Base-by-base conservation (phyloP, 2,329 filamentous ascomycete species). In the Scleromitrula shiraiana region DNA sequence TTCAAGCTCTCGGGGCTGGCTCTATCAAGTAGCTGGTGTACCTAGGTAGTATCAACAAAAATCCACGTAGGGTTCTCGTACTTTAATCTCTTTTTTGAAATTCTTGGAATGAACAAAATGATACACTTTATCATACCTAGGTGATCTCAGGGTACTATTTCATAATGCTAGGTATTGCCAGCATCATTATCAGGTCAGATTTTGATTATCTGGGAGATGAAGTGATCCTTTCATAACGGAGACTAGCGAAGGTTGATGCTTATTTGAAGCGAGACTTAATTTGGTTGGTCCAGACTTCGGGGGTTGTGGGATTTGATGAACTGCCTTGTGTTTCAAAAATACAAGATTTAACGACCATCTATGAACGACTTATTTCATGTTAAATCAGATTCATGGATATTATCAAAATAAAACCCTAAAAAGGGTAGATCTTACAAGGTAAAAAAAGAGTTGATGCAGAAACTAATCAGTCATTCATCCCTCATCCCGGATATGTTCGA, bases 161-260 rank as follows among this genome's bases (percentile, higher is more conserved):
- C n/a, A n/a, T n/a, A n/a, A n/a, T n/a, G 14, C 9, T 17, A 30
- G 10, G 30, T 20, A 15, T 10, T 20, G 26, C 24, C 27, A 38
- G 22, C 35, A 17, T 38, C 36, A 46, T 38, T 24, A 26, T 39
- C 33, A 39, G 26, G 30, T 35, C 22, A 32, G 35, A 42, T 42
- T n/a, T 48, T 46, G 36, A 35, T 43, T 41, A 33, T 39, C 20
- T 52, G 47, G 51, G 47, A 51, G 48, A 51, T 41, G 53, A 53
- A 49, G 15, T 49, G 55, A 46, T 56, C 52, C 50, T 50, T 54
- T 54, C 55, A 57, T 56, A 53, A 40, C 52, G 50, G 55, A 57
- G 50, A 14, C 15, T 36, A 42, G 44, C 38, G 46, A 47, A 36
- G 27, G n/a, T 26, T 29, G 38, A 47, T 47, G 45, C 45, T 42